phyloP scores from a whole-genome alignment of 139 green algal species.

The Mychonastes homosphaera region DNA sequence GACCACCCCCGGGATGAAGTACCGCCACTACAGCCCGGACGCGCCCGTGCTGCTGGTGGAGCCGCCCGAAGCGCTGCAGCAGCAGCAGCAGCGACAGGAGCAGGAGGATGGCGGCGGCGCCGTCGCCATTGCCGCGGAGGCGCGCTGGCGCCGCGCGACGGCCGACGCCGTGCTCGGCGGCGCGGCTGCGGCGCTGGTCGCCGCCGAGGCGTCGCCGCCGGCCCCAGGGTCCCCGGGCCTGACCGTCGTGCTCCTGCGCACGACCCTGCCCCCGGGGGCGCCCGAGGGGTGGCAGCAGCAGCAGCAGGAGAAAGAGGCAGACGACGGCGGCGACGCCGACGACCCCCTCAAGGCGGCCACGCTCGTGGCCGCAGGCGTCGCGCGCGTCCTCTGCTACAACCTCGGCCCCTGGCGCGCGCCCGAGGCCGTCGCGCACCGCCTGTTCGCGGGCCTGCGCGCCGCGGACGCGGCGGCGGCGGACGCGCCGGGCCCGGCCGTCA shows the following conservation, averaged over 20 bases:
- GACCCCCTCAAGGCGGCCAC: background rate
- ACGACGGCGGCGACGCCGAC: background rate
- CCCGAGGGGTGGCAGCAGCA: background rate
- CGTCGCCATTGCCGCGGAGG: background rate
- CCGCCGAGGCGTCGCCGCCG: background rate
- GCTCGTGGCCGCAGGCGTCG: background rate
- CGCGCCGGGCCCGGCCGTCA: constrained; percentile 6
- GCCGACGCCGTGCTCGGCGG: constrained; percentile 4
- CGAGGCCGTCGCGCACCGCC: constrained; percentile 20
- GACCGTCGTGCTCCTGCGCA: constrained; percentile 11
- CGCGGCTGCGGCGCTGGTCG: background rate
- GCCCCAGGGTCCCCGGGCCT: too few relatives aligned
- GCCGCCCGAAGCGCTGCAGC: background rate
- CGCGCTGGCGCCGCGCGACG: background rate
- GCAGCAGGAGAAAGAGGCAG: background rate
- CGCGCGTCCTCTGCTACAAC: background rate
- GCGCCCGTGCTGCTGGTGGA: constrained; percentile 30
- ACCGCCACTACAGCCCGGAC: constrained; percentile 44
- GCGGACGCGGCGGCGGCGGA: constrained; percentile 24
- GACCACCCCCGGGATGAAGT: constrained; percentile 56
- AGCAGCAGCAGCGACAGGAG: constrained; percentile 6
- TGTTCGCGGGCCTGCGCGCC: constrained; percentile 35
- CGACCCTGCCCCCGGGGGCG: constrained; percentile 4
- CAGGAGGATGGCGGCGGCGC: background rate
- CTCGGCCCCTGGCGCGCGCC: constrained; percentile 3